phyloP scores from a whole-genome alignment of 176 grass and related monocot genomes.

The Raddia distichophylla region DNA sequence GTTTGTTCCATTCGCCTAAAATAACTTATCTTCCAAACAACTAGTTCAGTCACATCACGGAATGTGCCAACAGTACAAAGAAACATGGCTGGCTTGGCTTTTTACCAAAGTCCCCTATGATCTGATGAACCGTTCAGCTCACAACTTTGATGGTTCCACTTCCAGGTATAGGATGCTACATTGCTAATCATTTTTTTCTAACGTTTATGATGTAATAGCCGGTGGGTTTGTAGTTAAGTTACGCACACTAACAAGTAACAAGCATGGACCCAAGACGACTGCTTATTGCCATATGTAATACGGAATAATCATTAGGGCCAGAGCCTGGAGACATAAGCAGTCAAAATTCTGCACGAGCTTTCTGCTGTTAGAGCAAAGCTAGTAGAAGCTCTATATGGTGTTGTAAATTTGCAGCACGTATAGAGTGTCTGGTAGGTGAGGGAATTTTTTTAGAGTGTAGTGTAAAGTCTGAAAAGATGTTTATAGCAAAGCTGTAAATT shows the following conservation, averaged over 20 bases:
- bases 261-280: conserved; percentile 11
- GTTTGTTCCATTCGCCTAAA: conserved; percentile 42
- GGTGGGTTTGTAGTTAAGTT: not conserved
- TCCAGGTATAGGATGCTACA: not conserved
- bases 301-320: conserved; percentile 42
- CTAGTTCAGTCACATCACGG: conserved; percentile 44
- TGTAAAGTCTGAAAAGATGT: too few relatives aligned
- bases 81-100: not conserved
- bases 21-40: conserved; percentile 45
- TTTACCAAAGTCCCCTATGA: conserved; percentile 25
- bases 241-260: not conserved
- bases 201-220: not conserved
- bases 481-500: too few relatives aligned
- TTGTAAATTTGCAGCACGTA: too few relatives aligned
- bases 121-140: not conserved
- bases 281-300: conserved; percentile 29
- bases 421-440: too few relatives aligned
- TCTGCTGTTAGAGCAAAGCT: too few relatives aligned
- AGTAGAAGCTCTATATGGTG: too few relatives aligned
- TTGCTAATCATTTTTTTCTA: not conserved
- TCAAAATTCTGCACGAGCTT: conserved; percentile 51
- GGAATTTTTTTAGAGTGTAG: too few relatives aligned
- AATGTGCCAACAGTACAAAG: conserved; percentile 1
- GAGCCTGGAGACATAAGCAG: conserved; percentile 33
- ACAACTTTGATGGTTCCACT: conserved; percentile 19